Base-by-base conservation (phyloP, 2,329 filamentous ascomycete genomes). In the Talaromyces sp. region DNA sequence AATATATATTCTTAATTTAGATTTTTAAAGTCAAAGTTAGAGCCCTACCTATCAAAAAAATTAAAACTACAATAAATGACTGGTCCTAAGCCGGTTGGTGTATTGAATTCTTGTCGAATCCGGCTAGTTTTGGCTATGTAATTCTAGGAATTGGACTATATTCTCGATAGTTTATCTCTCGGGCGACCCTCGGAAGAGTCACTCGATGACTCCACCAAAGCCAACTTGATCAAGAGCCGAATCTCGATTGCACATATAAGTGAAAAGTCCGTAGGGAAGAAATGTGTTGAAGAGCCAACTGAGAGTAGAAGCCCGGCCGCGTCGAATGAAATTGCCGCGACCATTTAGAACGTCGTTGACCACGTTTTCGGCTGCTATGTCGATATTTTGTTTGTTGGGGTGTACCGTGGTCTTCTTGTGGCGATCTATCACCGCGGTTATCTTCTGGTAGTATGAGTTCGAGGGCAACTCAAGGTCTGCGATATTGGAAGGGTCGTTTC, bases 221-320 rank as follows among this genome's bases (percentile, higher is more conserved):
- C 25, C 56, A 27, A 58, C 51, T 17, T 58, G 3, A 51, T 47
- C 42, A 25, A 58, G 56, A 6, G 42, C 56, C 19, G 56, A 58
- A 5, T 51, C 42, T 27, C 25, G 25, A 11, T 58, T 58, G 19
- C 52, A 39, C 42, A 58, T n/a, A 15, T 13, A 51, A 25, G 27
- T 36, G 4, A 58, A 58, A 13, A 58, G 44, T 33, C 30, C 15
- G 42, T 58, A 58, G 6, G 56, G 56, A 19, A 58, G 28, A 36
- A 58, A 58, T 17, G 56, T 58, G 25, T 51, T 58, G 28, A 25
- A 58, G n/a, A 58, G 3, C 56, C 56, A 58, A n/a, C 56, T 58
- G 19, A 58, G 42, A 19, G 56, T 58, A 8, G 56, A 58, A 7
- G 56, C 56, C 30, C 36, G 33, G 2, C 56, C 56, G 19, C 56